Evolutionary conservation across 768 basidiomycete genomes (phyloP).

Genomic region (Tylopilus rubrobrunneus): DNA sequence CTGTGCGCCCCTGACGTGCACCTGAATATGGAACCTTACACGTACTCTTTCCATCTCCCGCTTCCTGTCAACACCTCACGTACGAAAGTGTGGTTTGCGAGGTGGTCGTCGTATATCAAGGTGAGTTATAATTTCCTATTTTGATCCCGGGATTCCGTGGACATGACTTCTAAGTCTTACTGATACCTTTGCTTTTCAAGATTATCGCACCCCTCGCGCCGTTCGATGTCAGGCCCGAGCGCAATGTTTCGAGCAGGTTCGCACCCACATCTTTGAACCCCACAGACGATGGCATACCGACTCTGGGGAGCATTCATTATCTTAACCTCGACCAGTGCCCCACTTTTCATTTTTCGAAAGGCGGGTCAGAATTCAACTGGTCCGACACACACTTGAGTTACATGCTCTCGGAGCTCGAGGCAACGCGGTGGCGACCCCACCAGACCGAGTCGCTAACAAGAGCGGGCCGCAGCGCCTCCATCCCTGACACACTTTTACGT

Average conservation of each 20-base stretch:
- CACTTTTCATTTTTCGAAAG: slow-evolving; percentile 20
- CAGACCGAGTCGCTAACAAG: too few species aligned
- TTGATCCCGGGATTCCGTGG: not conserved
- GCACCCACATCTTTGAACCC: slow-evolving; percentile 17
- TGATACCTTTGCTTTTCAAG: slow-evolving; percentile 1
- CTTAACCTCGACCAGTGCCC: slow-evolving; percentile 36
- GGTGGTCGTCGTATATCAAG: slow-evolving; percentile 49
- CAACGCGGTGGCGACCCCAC: not conserved
- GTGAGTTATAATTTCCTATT: slow-evolving; percentile 7
- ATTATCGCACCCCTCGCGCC: slow-evolving; percentile 17
- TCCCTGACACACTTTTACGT: slow-evolving; percentile 18
- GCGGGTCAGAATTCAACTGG: slow-evolving; percentile 23
- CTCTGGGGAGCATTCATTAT: slow-evolving; percentile 38
- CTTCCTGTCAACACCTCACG: slow-evolving; percentile 39
- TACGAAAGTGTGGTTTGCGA: slow-evolving; percentile 42
- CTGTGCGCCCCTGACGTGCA: not conserved
- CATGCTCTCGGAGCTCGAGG: slow-evolving; percentile 25
- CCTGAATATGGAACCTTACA: slow-evolving; percentile 14
- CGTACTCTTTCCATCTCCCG: slow-evolving; percentile 35
- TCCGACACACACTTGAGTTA: slow-evolving; percentile 21
- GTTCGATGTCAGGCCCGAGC: slow-evolving; percentile 19
- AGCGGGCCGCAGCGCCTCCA: not conserved
- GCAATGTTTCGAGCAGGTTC: slow-evolving; percentile 22
- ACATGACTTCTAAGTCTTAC: not conserved
- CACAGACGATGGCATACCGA: slow-evolving; percentile 3